Conservation (phyloP, 345 rosid species). For the Eucalyptus sp. region DNA sequence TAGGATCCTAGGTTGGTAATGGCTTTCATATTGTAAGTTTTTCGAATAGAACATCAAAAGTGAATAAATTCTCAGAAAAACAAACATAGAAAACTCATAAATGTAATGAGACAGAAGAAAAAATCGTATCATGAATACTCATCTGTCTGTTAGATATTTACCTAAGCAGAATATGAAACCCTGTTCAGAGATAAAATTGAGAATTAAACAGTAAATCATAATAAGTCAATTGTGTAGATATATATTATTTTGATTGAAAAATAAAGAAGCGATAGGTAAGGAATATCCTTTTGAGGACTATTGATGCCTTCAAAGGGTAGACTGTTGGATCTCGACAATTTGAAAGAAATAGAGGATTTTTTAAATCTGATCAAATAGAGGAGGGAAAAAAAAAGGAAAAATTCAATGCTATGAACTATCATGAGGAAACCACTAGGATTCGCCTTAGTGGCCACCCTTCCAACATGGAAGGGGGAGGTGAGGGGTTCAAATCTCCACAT, state of each 20-base stretch:
- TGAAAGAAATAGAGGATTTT: not conserved
- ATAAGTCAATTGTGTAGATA: too few species aligned
- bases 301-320: not conserved
- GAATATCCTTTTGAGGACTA: not conserved
- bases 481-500: too few species aligned
- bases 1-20: too few species aligned
- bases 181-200: not conserved
- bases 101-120: not conserved
- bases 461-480: too few species aligned
- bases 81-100: not conserved
- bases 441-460: too few species aligned
- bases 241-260: too few species aligned
- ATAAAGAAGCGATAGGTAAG: not conserved
- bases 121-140: not conserved
- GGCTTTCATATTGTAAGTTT: too few species aligned
- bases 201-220: not conserved
- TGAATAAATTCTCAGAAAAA: not conserved
- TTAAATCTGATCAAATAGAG: not conserved
- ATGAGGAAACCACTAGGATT: too few species aligned
- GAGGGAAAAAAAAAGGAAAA: not conserved
- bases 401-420: not conserved
- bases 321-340: not conserved
- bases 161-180: not conserved
- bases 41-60: too few species aligned
- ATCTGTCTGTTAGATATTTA: not conserved